Conservation (phyloP, 495 filamentous ascomycete genomes). For the Neurospora sp. region DNA sequence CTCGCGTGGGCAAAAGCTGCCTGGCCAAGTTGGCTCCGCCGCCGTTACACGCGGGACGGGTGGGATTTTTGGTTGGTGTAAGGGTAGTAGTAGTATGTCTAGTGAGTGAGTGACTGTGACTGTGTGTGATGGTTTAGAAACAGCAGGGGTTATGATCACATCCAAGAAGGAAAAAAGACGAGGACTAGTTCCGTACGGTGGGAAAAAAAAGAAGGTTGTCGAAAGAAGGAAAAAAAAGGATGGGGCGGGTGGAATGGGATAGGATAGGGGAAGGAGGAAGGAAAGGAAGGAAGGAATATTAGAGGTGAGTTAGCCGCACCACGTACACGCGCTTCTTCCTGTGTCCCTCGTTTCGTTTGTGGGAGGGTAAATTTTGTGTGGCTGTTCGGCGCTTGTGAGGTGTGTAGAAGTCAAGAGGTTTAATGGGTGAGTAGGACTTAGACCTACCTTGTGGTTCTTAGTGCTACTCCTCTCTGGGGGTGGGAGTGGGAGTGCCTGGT, state of each 20-base stretch:
- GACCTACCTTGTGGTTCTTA: neutral
- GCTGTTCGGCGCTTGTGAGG: neutral
- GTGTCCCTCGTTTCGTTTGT: neutral
- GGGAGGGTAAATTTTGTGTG: neutral
- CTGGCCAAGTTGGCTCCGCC: neutral
- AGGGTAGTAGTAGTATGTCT: neutral
- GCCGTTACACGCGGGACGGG: neutral
- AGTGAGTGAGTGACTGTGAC: neutral
- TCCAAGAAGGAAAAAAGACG: neutral
- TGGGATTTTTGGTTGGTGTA: neutral
- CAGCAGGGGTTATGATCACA: neutral
- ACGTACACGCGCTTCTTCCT: neutral
- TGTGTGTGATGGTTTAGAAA: neutral
- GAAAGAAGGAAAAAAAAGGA: neutral
- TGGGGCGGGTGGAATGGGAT: neutral
- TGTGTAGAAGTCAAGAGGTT: neutral
- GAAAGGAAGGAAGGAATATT: neutral
- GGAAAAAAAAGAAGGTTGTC: neutral
- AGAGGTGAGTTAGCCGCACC: neutral
- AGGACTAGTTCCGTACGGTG: neutral
- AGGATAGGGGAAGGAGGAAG: neutral
- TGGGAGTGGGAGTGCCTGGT: neutral
- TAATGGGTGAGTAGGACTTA: neutral
- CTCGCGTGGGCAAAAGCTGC: neutral
- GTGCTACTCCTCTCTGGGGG: neutral